Base-by-base conservation (phyloP, 1,284 basidiomycete genomes). In the Irpex lacteus region DNA sequence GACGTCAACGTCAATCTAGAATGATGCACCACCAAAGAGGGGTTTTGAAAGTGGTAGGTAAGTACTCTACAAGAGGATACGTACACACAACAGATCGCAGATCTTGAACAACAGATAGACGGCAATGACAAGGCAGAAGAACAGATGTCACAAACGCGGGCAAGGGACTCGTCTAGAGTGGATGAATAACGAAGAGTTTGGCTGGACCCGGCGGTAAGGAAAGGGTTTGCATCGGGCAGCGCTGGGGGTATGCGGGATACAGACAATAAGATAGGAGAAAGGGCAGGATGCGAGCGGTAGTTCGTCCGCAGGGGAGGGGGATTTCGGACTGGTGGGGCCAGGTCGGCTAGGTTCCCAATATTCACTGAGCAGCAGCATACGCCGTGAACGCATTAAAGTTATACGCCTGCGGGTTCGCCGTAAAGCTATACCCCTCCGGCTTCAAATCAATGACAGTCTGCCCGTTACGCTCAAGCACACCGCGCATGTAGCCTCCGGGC, bases 301-400 rank as follows among this genome's bases (percentile, higher is more conserved):
- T 26, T 26, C 4, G 26, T 26, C 21, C 3, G 21, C 21, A 44
- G 38, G 38, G 15, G 15, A 4, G 15, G 4, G 38, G 38, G 38
- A 44, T 44, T 44, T 15, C n/a, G n/a, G 38, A 2, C 38, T 1
- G 38, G 38, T 15, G 15, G 4, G 9, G 15, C 2, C 15, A 15
- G 2, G 8, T 44, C 15, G 38, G 38, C 38, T 44, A 26, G 21
- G 21, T 3, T 26, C 21, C 21, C 21, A 26, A 3, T 26, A 4
- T 26, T 26, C 26, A 44, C 40, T 0, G 40, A 18, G 59, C 37
- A 4, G 11, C 72, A 7, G 80, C 79, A 58, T 78, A 79, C 50
- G 81, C 80, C 50, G 87, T 86, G 67, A 85, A 85, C 26, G 81
- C 86, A 69, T 91, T 90, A 72, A 80, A 91, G 72, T 90, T 89